Base-by-base conservation (phyloP, 179 eudicot species). In the Silene vulgaris region DNA sequence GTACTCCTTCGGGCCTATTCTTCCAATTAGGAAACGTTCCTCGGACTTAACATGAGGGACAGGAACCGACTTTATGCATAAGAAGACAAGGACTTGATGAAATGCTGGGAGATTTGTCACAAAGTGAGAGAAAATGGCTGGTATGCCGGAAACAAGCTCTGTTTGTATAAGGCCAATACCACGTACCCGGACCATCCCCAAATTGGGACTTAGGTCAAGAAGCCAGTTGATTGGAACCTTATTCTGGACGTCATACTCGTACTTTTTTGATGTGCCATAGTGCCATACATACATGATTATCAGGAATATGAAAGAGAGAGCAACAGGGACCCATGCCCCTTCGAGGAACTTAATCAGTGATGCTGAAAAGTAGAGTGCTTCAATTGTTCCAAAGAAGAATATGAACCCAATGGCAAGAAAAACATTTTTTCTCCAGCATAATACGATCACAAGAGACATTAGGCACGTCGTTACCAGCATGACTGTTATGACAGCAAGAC, bases 81-180 rank as follows among this genome's bases (percentile, higher is more conserved):
- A 82, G 67, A 93, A 90, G 78, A 91, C 82, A 19, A 91, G 81
- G n/a, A 93, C 89, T 69, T 88, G 85, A 71, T 93, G 98, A 74
- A 86, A 91, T 59, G 98, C 98, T 0, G 97, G 97, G n/a, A 93
- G 86, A 61, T 93, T 93, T 17, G 98, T 87, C 65, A 93, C 89
- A 62, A 93, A 91, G 74, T 93, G 98, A 29, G 98, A 86, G 85
- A 93, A 93, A 80, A 93, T 88, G 76, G 96, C 90, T 0, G 98
- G 98, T 65, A 93, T 87, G 62, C 98, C 96, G 0, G 87, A 82
- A 0, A 86, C 89, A 28, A 93, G 84, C 81, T 93, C 96, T 0
- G 96, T 90, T 78, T 90, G 88, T 19, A 93, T 84, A 75, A 91
- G 89, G 40, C 98, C 98, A 1, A 93, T 93, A 3, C 98, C 98